phyloP scores from a whole-genome alignment of 2,329 filamentous ascomycete genomes.

The Didymella glomerata region DNA sequence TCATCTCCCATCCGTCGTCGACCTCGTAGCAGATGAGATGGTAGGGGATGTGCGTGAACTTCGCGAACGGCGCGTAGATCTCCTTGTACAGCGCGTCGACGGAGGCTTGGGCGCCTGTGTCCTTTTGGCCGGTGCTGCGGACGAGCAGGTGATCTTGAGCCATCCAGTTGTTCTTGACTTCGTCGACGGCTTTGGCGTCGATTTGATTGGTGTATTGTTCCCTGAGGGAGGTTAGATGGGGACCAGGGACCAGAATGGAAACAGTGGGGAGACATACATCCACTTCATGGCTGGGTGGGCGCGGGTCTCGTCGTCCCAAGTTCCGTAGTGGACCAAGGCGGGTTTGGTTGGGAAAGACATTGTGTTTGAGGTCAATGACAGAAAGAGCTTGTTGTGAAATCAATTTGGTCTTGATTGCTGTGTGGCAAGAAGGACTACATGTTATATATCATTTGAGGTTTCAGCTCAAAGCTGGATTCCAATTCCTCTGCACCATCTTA shows the following conservation, averaged over 20 bases:
- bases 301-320: constrained; percentile 24
- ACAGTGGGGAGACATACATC: constrained; percentile 11
- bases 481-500: background rate
- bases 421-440: background rate
- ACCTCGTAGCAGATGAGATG: constrained; percentile 21
- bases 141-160: constrained; percentile 14
- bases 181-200: constrained; percentile 20
- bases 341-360: constrained; percentile 26
- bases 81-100: constrained; percentile 10
- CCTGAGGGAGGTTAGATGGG: constrained; percentile 1
- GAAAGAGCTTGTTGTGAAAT: background rate
- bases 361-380: background rate
- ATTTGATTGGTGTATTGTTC: constrained; percentile 20
- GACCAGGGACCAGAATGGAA: background rate
- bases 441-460: background rate
- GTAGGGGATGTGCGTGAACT: constrained; percentile 15
- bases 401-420: background rate
- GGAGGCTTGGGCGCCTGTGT: constrained; percentile 15
- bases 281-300: constrained; percentile 26
- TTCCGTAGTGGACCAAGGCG: constrained; percentile 22
- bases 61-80: constrained; percentile 22
- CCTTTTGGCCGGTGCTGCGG: constrained; percentile 21
- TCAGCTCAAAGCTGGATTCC: background rate
- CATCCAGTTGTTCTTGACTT: constrained; percentile 6
- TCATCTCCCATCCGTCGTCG: constrained; percentile 23